Base-by-base conservation (phyloP, 352 stramenopile species). In the Elongisporangium anandrum region DNA sequence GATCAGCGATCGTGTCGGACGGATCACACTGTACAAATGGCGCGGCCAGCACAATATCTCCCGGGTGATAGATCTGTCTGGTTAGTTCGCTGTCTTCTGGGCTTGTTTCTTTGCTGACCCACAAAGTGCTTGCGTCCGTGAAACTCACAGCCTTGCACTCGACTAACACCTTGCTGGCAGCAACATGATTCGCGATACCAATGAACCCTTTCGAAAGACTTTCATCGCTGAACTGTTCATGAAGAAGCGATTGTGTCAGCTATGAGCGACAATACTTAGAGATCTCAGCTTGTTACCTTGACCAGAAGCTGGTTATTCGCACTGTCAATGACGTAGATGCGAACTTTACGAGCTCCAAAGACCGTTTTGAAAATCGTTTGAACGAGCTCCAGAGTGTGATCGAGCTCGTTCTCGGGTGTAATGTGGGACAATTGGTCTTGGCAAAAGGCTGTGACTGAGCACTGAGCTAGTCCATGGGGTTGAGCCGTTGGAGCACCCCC, bases 381-480 rank as follows among this genome's bases (percentile, higher is more conserved):
- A 58, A 88, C 58, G 51, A 84, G 81, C 61, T 93, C 83, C 2
- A 91, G 69, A 3, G 81, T 89, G 52, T 91, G 81, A 58, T 93
- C 81, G 0, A 91, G 62, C 57, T 93, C 84, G 45, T 89, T 87
- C 50, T 93, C 84, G 0, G 84, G 84, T 15, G 77, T 82, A 22
- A 93, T 85, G 48, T 84, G 84, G 13, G 82, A 65, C n/a, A 91
- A 77, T 41, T 86, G 72, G 26, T 93, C 81, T 29, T 90, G 88
- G 69, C 76, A 88, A 58, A 89, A 93, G 2, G 79, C 68, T 64
- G 88, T 90, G 5, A 82, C 65, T 0, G 84, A 86, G 64, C 66
- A 78, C 21, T 77, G 85, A 0, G 84, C 78, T 24, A 87, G 70
- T 4, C 77, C 77, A 24, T 69, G 75, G 4, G 67, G 57, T 8